phyloP scores from a whole-genome alignment of 192 early-diverging fungal species.

The Umbelopsis isabellina region DNA sequence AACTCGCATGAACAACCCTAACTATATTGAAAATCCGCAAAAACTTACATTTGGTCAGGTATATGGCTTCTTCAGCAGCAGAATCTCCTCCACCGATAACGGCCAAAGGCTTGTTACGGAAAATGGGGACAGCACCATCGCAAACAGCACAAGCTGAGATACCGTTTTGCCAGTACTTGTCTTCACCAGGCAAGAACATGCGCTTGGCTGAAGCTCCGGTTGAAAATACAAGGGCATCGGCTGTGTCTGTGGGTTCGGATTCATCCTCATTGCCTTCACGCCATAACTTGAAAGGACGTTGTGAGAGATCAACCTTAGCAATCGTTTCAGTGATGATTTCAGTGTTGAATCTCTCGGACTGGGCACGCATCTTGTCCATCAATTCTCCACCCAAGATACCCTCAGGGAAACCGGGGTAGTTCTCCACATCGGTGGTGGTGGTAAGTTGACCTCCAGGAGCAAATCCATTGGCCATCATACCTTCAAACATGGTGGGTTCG shows the following conservation, averaged over 20 bases:
- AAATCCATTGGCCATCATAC: constrained; percentile 90
- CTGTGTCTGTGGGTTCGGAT: constrained; percentile 74
- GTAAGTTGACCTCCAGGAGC: constrained; percentile 75
- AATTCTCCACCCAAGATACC: constrained; percentile 87
- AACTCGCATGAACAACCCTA: no score
- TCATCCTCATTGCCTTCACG: constrained; percentile 77
- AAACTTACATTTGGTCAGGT: constrained; percentile 86
- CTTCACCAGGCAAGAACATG: constrained; percentile 87
- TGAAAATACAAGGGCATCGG: constrained; percentile 87
- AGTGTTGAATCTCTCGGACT: constrained; percentile 88
- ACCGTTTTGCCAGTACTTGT: constrained; percentile 94
- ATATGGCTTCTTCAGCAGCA: constrained; percentile 94
- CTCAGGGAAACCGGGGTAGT: constrained; percentile 93
- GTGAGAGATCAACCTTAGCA: constrained; percentile 75
- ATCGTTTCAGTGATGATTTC: constrained; percentile 90
- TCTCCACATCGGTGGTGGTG: constrained; percentile 96
- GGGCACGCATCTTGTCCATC: constrained; percentile 84
- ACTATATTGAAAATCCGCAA: background rate
- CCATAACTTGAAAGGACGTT: constrained; percentile 87
- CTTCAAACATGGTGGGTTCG: constrained; percentile 93
- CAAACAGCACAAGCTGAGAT: constrained; percentile 99
- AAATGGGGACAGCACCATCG: constrained; percentile 97
- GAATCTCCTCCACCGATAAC: constrained; percentile 98
- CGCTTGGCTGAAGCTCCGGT: constrained; percentile 99
- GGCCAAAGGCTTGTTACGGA: constrained; percentile 92